These are phyloP conservation scores for Tricholoma sp. DNA, from an alignment of 768 basidiomycete species.

Conservation along the genomic window DNA sequence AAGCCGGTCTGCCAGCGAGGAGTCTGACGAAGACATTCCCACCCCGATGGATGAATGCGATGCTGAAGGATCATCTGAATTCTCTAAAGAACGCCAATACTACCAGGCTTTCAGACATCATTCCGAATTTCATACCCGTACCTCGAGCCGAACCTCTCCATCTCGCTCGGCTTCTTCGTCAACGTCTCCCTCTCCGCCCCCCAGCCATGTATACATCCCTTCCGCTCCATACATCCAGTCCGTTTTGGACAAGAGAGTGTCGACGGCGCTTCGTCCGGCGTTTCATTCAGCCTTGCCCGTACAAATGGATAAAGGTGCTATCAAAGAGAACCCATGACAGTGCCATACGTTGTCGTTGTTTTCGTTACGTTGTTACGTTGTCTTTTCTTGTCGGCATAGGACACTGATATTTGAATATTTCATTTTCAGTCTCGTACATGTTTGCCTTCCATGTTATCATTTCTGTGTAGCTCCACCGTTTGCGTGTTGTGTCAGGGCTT, in stretches of 20 bases:
- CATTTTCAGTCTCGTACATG: no score
- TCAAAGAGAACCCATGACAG: not conserved
- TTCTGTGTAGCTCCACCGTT: no score
- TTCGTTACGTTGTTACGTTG: no score
- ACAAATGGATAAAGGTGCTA: not conserved
- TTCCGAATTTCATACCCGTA: constrained; percentile 12
- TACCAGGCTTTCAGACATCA: constrained; percentile 2
- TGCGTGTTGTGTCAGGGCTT: no score
- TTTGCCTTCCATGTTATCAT: no score
- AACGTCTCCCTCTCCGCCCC: constrained; percentile 9
- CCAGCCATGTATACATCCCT: constrained; percentile 21
- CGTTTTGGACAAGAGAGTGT: constrained; percentile 26
- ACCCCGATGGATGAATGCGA: constrained; percentile 13
- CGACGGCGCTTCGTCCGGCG: constrained; percentile 31
- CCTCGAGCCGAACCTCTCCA: constrained; percentile 14
- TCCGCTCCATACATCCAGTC: constrained; percentile 27
- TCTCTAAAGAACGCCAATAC: not conserved
- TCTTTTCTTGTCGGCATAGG: no score
- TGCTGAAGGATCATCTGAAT: not conserved
- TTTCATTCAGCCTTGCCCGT: constrained; percentile 14
- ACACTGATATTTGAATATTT: no score
- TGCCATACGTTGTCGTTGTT: no score
- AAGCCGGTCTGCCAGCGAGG: constrained; percentile 19
- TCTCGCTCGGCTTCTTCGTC: constrained; percentile 16
- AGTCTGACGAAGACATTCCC: constrained; percentile 21